Conservation (phyloP, 106 monocot species). For the Hemerocallis citrina region DNA sequence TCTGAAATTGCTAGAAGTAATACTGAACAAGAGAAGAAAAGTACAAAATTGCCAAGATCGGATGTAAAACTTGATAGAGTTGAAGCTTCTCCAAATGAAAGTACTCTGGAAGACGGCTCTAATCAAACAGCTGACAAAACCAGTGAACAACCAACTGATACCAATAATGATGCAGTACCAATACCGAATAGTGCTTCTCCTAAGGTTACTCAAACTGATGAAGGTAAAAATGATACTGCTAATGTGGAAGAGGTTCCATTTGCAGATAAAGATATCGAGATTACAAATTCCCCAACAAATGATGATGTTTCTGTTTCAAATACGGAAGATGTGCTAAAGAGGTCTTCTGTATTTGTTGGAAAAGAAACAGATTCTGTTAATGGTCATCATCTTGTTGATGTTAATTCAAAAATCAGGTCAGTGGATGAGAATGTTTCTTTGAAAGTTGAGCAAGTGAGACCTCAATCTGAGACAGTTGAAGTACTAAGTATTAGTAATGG, state of each 20-base stretch:
- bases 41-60: slow-evolving; percentile 11
- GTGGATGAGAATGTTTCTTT: slow-evolving; percentile 15
- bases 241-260: slow-evolving; percentile 19
- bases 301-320: slow-evolving; percentile 6
- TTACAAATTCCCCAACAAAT: slow-evolving; percentile 11
- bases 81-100: slow-evolving; percentile 14
- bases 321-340: slow-evolving; percentile 18
- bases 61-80: slow-evolving; percentile 24
- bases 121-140: slow-evolving; percentile 10
- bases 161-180: slow-evolving; percentile 11
- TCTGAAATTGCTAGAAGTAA: slow-evolving; percentile 11
- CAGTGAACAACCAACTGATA: slow-evolving; percentile 14
- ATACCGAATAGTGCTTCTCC: slow-evolving; percentile 7
- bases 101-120: slow-evolving; percentile 9
- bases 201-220: slow-evolving; percentile 12
- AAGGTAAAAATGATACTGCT: slow-evolving; percentile 16
- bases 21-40: slow-evolving; percentile 21
- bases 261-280: slow-evolving; percentile 21
- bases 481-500: slow-evolving; percentile 1
- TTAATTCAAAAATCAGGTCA: slow-evolving; percentile 11
- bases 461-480: slow-evolving; percentile 28
- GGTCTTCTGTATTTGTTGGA: background rate
- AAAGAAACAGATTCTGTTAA: slow-evolving; percentile 12
- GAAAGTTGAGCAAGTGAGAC: slow-evolving; percentile 18
- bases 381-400: slow-evolving; percentile 19